Evolutionary conservation across 2,329 filamentous ascomycete genomes (phyloP), one percentile per base, ranked within the genome.

Genomic region (Trichothecium sympodiale): DNA sequence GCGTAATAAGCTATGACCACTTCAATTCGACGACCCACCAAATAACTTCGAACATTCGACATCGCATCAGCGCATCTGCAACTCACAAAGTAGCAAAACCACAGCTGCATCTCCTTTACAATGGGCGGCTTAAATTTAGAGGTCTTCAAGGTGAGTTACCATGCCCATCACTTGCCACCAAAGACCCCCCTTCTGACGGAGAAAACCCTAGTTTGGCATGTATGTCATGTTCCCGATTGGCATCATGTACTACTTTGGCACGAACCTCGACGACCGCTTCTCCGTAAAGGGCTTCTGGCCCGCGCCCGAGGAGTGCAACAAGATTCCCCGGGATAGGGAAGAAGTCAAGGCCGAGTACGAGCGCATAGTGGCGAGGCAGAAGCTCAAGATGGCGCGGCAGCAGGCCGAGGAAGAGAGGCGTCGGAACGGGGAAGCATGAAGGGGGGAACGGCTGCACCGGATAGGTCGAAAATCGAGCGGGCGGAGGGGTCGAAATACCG

Each of bases 231-330:
- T 98, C 64, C 91, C 91, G 14, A 96, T 98, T 52, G 87, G 85
- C 50, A 88, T 91, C 69, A 98, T 98, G 91, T 96, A 93, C 71
- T 98, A 98, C 69, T 98, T 96, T 61, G 91, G 91, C 56, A 94
- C 88, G 38, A 98, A 98, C 61, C 84, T 98, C 55, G 91, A 98
- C 62, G 74, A 81, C 46, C 81, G 86, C 44, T 98, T 98, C 68
- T 65, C 74, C 33, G 85, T 96, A 2, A 79, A 83, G 16, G 83
- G 82, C 39, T 98, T 98, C 69, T 98, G 91, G 91, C 91, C 91
- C 18, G 85, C 80, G 51, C 69, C 77, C 4, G 79, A 83, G 43
- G 71, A 88, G 54, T 80, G 80, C 41, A 80, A 91, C 61, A 74
- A 71, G 51, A 73, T 91, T 31, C 85, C 85, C 2, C 74, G 74